phyloP scores from a whole-genome alignment of 306 rosid species.

The Citrullus amarus region DNA sequence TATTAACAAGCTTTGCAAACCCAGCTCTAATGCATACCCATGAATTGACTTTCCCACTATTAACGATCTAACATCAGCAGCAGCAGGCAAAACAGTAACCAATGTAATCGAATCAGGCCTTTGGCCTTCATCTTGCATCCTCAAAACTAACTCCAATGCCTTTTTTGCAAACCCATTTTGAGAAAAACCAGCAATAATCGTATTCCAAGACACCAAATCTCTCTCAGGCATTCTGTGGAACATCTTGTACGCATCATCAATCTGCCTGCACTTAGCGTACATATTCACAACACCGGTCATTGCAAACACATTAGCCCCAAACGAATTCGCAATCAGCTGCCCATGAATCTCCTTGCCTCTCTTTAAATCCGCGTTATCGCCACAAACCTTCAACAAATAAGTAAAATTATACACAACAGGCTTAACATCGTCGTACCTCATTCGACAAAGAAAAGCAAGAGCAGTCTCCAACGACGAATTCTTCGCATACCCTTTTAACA shows the following conservation, averaged over 20 bases:
- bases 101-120: conserved; percentile 68
- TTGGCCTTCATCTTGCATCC: conserved; percentile 61
- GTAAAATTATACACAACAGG: conserved; percentile 82
- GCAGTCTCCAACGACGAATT: conserved; percentile 36
- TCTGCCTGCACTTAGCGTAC: conserved; percentile 58
- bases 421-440: conserved; percentile 45
- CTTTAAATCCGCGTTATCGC: conserved; percentile 47
- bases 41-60: conserved; percentile 58
- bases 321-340: conserved; percentile 44
- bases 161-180: conserved; percentile 60
- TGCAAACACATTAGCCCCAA: conserved; percentile 55
- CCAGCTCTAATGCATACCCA: conserved; percentile 55
- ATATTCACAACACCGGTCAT: conserved; percentile 74
- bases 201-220: conserved; percentile 83
- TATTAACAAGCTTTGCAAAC: conserved; percentile 50
- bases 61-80: conserved; percentile 53
- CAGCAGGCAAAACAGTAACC: conserved; percentile 77
- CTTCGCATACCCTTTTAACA: conserved; percentile 77
- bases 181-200: conserved; percentile 58
- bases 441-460: conserved; percentile 38
- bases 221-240: conserved; percentile 76
- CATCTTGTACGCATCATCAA: conserved; percentile 65
- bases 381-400: conserved; percentile 64
- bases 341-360: conserved; percentile 81
- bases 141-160: conserved; percentile 36